phyloP scores from a whole-genome alignment of 768 basidiomycete genomes.

The Suillus lakei region DNA sequence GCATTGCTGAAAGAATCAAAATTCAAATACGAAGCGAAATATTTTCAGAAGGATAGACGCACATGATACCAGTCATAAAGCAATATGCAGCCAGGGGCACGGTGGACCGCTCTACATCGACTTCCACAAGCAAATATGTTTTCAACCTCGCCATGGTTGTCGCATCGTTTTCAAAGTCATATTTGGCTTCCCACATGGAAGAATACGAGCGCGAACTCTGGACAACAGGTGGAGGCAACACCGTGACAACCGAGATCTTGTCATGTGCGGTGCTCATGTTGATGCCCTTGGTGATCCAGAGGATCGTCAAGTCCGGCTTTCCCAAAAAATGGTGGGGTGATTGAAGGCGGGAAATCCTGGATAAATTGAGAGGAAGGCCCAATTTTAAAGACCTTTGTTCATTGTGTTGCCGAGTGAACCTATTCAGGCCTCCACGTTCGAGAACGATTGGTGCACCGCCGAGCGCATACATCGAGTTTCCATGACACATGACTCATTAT shows the following conservation, averaged over 20 bases:
- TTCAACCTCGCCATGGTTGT: constrained; percentile 10
- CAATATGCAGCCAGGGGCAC: constrained; percentile 62
- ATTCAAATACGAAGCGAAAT: constrained; percentile 1
- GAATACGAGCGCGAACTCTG: constrained; percentile 9
- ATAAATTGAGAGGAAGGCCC: background rate
- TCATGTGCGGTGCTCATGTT: background rate
- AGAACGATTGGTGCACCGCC: background rate
- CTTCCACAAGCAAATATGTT: constrained; percentile 10
- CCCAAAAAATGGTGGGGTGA: background rate
- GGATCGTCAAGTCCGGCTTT: background rate
- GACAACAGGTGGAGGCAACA: constrained; percentile 13
- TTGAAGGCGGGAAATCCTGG: too few species aligned
- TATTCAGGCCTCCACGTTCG: background rate
- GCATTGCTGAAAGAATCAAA: constrained; percentile 50
- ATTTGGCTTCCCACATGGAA: background rate
- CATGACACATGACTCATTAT: background rate
- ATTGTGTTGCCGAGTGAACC: background rate
- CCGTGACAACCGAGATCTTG: background rate
- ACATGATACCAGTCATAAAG: constrained; percentile 79
- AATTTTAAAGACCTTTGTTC: background rate
- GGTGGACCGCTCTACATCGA: constrained; percentile 36
- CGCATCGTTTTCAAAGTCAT: background rate
- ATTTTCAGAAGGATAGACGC: constrained; percentile 25
- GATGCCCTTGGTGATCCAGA: background rate
- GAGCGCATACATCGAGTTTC: background rate